These are phyloP conservation scores for Hirsutella thompsonii DNA, from an alignment of 2,329 filamentous ascomycete species.

Conservation along the genomic window DNA sequence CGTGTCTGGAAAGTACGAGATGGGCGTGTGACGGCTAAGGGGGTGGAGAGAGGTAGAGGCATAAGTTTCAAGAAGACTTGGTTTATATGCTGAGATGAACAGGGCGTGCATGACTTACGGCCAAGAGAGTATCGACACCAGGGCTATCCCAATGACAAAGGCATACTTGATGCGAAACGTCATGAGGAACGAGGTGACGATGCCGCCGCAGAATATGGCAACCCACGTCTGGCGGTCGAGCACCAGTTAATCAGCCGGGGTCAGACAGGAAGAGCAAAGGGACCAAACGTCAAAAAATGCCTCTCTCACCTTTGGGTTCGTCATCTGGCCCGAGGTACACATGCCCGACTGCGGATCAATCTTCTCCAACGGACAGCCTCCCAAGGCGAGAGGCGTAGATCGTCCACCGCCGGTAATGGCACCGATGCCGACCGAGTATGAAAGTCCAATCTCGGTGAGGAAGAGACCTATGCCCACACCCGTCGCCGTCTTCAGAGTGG, in stretches of 20 bases:
- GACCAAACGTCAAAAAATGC: neutral
- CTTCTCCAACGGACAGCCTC: slow-evolving; percentile 52
- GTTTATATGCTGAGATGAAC: too few species aligned
- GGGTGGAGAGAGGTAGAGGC: too few species aligned
- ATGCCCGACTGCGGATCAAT: slow-evolving; percentile 32
- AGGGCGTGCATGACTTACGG: slow-evolving; percentile 33
- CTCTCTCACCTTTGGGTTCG: slow-evolving; percentile 50
- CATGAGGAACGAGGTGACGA: slow-evolving; percentile 72
- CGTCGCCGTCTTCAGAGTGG: slow-evolving; percentile 52
- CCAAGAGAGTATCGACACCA: slow-evolving; percentile 66
- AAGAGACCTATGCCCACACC: slow-evolving; percentile 54
- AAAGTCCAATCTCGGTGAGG: slow-evolving; percentile 51
- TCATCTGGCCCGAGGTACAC: slow-evolving; percentile 54
- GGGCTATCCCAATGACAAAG: slow-evolving; percentile 58
- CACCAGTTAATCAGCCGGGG: too few species aligned
- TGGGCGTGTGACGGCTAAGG: slow-evolving; percentile 48
- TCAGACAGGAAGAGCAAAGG: neutral
- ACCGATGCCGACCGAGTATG: slow-evolving; percentile 73
- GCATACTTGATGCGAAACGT: slow-evolving; percentile 63
- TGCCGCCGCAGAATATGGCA: slow-evolving; percentile 66
- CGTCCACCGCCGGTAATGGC: slow-evolving; percentile 56
- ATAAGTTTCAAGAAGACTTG: too few species aligned
- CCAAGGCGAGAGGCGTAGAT: slow-evolving; percentile 62
- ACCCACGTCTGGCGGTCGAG: slow-evolving; percentile 56
- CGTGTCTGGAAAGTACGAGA: slow-evolving; percentile 63